Base-by-base conservation (phyloP, 495 filamentous ascomycete species). In the Darksidea phi region DNA sequence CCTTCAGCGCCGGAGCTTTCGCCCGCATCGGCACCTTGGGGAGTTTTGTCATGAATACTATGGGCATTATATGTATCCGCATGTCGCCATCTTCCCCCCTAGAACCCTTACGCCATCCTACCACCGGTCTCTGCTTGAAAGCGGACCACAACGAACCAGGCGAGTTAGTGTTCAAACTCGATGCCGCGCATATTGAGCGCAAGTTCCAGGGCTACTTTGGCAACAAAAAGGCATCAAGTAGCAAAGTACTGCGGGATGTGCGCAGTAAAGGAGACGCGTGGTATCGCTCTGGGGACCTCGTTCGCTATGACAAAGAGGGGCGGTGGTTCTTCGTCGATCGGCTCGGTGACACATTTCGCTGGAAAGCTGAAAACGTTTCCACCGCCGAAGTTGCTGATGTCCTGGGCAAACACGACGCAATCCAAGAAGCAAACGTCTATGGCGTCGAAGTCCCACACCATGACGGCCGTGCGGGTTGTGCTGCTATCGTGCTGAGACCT, bases 141-240 rank as follows among this genome's bases (percentile, higher is more conserved):
- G 82, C 84, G 0, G 74, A 73, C 13, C 73, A 69, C 2, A 85
- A 86, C 32, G 84, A 91, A 52, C 77, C 89, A 0, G 94, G 94
- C 1, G 94, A 98, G 74, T 65, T 97, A 45, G 75, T 97, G 11
- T 90, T 86, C 72, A 77, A 74, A 23, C 77, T 98, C 8, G 87
- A 95, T 55, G 69, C 87, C 0, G 66, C 72, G 0, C 78, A 95
- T 53, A 84, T 89, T 23, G 69, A 74, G 20, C 74, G 74, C 12
- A 83, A 78, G 7, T 97, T 93, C 73, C 90, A 94, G 70, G 93
- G 93, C 0, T 97, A 97, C 68, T 95, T 86, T 71, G 82, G 84
- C 64, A 95, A 97, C 72, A 65, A 73, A 8, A 77, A 81, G 41
- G 89, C 92, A 0, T 91, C 89, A 0, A 77, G 87, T 13, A 80